Evolutionary conservation across 108 stramenopile species (phyloP), one percentile per base, ranked within the genome.

Genomic region (Conticribra guillardii): DNA sequence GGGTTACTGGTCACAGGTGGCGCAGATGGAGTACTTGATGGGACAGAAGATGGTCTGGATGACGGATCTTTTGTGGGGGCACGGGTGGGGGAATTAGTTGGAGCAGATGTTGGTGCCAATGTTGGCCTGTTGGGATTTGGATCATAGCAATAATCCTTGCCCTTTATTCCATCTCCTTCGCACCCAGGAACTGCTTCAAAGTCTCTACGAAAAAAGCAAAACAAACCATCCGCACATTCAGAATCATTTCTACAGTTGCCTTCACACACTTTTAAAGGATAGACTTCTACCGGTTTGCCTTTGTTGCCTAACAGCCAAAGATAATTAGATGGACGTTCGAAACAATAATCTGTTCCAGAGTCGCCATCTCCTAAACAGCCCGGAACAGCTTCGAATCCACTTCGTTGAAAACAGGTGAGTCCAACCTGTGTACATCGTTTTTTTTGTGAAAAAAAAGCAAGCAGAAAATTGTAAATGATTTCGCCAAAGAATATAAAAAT

Each of bases 211-310:
- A 9, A 9, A 41, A 41, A 41, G 37, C 37, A 41, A 9, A 9
- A 9, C 37, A 41, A 11, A 9, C 37, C 37, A 41, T 11, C 50
- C 50, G 50, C 50, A 18, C 50, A 51, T 21, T 51, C 50, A 4
- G 50, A 51, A 51, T 51, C 50, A 18, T 51, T 51, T 19, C 16
- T 21, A 16, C 50, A 51, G 50, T 51, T 21, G 4, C 50, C 50
- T 51, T 51, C 50, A 51, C 50, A 51, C 5, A 4, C 50, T 18
- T 16, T 21, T 19, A 51, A 16, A 14, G 50, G 50, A 51, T 19
- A 51, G 18, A 4, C 18, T 19, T 51, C 50, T 21, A 21, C 18
- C 19, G 50, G 50, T 4, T 19, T 51, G 4, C 50, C 50, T 19
- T 51, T 51, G 18, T 51, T 51, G 16, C 50, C 50, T 4, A 51